Evolutionary conservation across 106 monocot species (phyloP), one percentile per base, ranked within the genome.

Genomic region (Dioscorea dumetorum): DNA sequence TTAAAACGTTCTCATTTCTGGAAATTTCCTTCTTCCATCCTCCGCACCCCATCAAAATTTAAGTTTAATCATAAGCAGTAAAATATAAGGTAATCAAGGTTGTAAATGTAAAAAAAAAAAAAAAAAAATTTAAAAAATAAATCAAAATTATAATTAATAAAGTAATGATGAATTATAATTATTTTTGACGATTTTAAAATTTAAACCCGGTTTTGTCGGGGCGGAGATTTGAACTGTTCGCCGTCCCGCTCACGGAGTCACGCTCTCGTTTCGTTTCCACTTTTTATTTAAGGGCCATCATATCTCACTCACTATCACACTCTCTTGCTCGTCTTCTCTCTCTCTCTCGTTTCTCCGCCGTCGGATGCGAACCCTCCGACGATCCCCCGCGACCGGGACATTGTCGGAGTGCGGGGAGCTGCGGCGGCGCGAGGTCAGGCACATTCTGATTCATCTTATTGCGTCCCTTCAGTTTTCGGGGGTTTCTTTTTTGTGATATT

Each of bases 361-460:
- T 49, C 64, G 64, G 21, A 60, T 60, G 59, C 59, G 59, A 23
- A 4, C 8, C 22, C 59, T 60, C 59, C 59, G 22, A 23, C 59
- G 22, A 22, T 60, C 59, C 22, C 59, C 59, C 22, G 59, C 12
- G 6, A 23, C 12, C 64, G 49, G 62, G 33, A 32, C 16, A 48
- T 35, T 22, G 49, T 15, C 41, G 64, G 64, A 48, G 9, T 22
- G 41, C 64, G 64, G 41, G 10, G 48, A 32, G 18, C 22, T 41
- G 64, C 12, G 49, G 41, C 64, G 48, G 64, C 64, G 64, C 48
- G 64, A 65, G 62, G 62, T 62, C 62, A 62, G 62, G 0, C 62
- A 8, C 32, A 12, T 23, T 21, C 1, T 22, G 3, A 60, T 60
- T 23, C 12, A 5, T 6, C 22, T 12, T 60, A 20, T 22, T 60